Evolutionary conservation across 176 grass and related monocot genomes (phyloP).

Genomic region (Cenchrus americanus): DNA sequence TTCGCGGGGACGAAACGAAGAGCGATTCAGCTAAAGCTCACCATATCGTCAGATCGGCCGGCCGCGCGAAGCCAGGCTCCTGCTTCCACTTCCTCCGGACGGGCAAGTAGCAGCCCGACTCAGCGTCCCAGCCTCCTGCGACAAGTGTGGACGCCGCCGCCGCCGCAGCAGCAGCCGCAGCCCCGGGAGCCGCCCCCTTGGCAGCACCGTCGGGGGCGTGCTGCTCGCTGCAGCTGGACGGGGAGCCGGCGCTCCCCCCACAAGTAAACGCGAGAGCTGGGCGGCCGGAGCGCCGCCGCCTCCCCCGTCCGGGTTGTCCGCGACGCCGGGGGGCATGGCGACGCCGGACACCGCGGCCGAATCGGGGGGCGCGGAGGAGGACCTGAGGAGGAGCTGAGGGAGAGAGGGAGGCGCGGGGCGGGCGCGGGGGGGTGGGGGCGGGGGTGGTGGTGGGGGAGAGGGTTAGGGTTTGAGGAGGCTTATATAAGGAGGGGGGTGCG

Average conservation of each 20-base stretch:
- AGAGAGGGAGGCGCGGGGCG: too few relatives aligned
- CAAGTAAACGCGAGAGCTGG: conserved; percentile 52
- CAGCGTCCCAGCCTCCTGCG: too few relatives aligned
- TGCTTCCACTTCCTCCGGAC: too few relatives aligned
- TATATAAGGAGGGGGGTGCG: too few relatives aligned
- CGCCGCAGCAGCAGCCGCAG: neutral
- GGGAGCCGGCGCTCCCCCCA: conserved; percentile 70
- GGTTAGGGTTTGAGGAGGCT: too few relatives aligned
- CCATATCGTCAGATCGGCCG: conserved; percentile 50
- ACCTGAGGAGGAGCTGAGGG: too few relatives aligned
- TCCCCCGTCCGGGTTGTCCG: conserved; percentile 14
- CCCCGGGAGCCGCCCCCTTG: conserved; percentile 13
- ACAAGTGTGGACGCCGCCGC: conserved; percentile 47
- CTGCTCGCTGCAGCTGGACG: conserved; percentile 66
- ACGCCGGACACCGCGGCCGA: conserved; percentile 18
- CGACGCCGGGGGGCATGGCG: conserved; percentile 46
- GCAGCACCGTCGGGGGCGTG: conserved; percentile 22
- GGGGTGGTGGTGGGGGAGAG: too few relatives aligned
- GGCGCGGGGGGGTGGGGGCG: too few relatives aligned
- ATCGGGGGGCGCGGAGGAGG: conserved; percentile 4
- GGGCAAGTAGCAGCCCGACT: too few relatives aligned
- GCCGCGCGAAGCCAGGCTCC: too few relatives aligned
- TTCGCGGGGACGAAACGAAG: neutral
- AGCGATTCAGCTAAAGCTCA: conserved; percentile 16
- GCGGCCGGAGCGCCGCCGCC: conserved; percentile 18